Evolutionary conservation across 768 basidiomycete species (phyloP), one percentile per base, ranked within the genome.

Genomic region (Tricholoma saponaceum): DNA sequence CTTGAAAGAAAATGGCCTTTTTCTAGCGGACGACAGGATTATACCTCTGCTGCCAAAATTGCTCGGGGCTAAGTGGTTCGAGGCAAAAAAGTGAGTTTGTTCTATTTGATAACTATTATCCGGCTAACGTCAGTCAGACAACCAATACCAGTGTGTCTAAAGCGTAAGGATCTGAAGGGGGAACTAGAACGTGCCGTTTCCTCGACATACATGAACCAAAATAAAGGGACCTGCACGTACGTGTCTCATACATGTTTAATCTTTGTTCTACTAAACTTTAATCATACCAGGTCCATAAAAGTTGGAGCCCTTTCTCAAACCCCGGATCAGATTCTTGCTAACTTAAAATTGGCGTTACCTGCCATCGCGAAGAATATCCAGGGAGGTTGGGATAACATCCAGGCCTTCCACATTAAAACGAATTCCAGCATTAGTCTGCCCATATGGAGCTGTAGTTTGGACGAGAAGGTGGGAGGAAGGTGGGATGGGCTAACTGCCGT

Each of bases 191-290:
- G 88, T 46, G 96, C 96, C 16, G 86, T 99, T 62, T 87, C 87
- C 4, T 94, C 95, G 10, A 95, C 96, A 2, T 97, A 97, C 72
- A 91, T 97, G 87, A 90, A 95, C 70, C 91, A 95, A 73, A 93
- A 95, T 56, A 85, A 84, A 61, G 97, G 97, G 12, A 97, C 94
- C 5, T 92, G 90, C 83, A 85, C 87, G 92, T 95, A 76, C 52
- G 93, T 83, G 16, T 23, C 18, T 32, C 23, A 32, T 16, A 46
- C 22, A 28, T 33, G 28, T 23, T 30, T 56, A 22, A 49, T 55
- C 18, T 37, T n/a, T 47, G 12, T 50, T 54, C 18, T 55, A 41
- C 26, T 50, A 18, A 50, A 50, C 33, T 47, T 9, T 33, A 6
- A 46, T 26, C 39, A 35, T 35, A 13, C 18, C 64, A 95, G 93